A percentile compares a stretch with the other conserved stretches of the same genome.
Conservation (phyloP, 306 rosid genomes). For the Casuarina cunninghamiana region DNA sequence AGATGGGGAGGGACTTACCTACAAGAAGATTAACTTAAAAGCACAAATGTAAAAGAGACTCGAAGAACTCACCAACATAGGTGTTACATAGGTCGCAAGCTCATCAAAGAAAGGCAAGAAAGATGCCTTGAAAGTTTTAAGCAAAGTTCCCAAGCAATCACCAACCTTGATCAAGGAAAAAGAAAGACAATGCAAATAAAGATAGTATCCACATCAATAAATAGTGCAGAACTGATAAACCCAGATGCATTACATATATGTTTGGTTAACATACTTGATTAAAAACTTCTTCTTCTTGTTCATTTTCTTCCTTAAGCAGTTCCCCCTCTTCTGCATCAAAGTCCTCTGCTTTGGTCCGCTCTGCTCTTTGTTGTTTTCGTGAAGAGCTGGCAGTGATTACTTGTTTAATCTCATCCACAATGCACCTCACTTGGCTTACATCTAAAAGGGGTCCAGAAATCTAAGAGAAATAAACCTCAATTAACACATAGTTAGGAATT, state of each 20-base stretch:
- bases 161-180: conserved; percentile 62
- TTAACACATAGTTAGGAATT: background rate
- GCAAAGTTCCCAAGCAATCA: conserved; percentile 93
- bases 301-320: conserved; percentile 89
- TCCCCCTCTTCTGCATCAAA: conserved; percentile 96
- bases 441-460: conserved; percentile 77
- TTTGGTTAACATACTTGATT: conserved; percentile 60
- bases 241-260: conserved; percentile 13
- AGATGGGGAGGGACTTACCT: conserved; percentile 10
- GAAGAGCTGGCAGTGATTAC: conserved; percentile 90
- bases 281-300: conserved; percentile 97
- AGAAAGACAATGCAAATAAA: conserved; percentile 9
- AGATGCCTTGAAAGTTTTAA: conserved; percentile 80
- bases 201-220: conserved; percentile 1
- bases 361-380: conserved; percentile 87
- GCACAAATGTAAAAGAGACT: background rate
- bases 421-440: conserved; percentile 82
- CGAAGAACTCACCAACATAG: conserved; percentile 83
- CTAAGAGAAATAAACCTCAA: conserved; percentile 38
- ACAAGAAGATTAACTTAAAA: background rate
- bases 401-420: conserved; percentile 88
- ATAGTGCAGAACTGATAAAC: conserved; percentile 10
- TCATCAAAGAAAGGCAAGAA: conserved; percentile 97
- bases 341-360: conserved; percentile 89
- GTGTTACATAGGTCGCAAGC: conserved; percentile 78